phyloP scores from a whole-genome alignment of 306 rosid species.

The Lotus japonicus region DNA sequence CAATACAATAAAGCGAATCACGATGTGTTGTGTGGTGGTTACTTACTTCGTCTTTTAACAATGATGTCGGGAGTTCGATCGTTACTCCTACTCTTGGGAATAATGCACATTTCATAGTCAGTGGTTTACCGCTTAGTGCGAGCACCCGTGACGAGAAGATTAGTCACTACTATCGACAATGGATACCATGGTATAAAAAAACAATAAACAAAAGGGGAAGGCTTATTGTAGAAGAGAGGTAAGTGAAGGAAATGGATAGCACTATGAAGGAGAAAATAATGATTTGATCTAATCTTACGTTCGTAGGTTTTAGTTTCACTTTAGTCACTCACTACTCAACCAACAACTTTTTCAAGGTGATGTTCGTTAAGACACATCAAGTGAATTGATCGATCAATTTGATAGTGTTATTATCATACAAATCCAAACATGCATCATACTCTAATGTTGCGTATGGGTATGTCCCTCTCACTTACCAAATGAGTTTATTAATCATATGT shows the following conservation, averaged over 20 bases:
- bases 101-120: too few relatives aligned
- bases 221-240: conserved; percentile 64
- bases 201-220: too few relatives aligned
- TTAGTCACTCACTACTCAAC: conserved; percentile 38
- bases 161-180: too few relatives aligned
- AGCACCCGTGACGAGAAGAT: too few relatives aligned
- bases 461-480: conserved; percentile 52
- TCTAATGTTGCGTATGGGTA: conserved; percentile 13
- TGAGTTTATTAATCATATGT: conserved; percentile 31
- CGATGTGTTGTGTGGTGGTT: too few relatives aligned
- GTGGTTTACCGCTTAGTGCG: too few relatives aligned
- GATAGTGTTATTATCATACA: neutral
- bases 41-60: too few relatives aligned
- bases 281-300: conserved; percentile 12
- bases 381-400: neutral
- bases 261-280: conserved; percentile 25
- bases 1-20: neutral
- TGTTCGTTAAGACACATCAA: conserved; percentile 32
- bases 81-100: too few relatives aligned
- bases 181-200: too few relatives aligned
- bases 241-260: conserved; percentile 33
- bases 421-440: conserved; percentile 30
- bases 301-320: conserved; percentile 23
- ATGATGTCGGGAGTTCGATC: too few relatives aligned
- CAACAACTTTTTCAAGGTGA: conserved; percentile 24